Evolutionary conservation across 2,329 filamentous ascomycete species (phyloP).

Genomic region (Talaromyces pinophilus): DNA sequence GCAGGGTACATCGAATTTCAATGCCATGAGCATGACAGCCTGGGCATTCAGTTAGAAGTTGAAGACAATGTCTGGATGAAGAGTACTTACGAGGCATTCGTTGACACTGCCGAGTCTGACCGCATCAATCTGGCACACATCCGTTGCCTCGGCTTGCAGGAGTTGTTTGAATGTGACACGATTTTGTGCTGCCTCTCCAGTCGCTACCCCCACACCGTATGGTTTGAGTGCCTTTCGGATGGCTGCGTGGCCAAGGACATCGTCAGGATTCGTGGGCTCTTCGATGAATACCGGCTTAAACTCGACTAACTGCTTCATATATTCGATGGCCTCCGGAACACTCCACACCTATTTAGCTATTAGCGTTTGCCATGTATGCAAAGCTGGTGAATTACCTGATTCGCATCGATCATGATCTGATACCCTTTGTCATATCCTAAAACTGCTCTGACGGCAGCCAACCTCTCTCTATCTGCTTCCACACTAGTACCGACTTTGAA

Average conservation of each 20-base stretch:
- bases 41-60: slow-evolving; percentile 23
- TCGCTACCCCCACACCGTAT: slow-evolving; percentile 71
- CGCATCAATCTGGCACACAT: slow-evolving; percentile 86
- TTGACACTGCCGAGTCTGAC: slow-evolving; percentile 88
- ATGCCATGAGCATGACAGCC: slow-evolving; percentile 25
- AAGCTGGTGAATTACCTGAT: slow-evolving; percentile 59
- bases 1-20: slow-evolving; percentile 69
- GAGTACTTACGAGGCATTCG: slow-evolving; percentile 65
- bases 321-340: slow-evolving; percentile 81
- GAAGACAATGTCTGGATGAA: background rate
- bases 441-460: slow-evolving; percentile 73
- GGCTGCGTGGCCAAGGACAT: slow-evolving; percentile 83
- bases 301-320: slow-evolving; percentile 78
- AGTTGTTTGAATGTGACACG: slow-evolving; percentile 93
- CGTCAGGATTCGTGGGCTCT: slow-evolving; percentile 86
- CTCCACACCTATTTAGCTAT: slow-evolving; percentile 64
- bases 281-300: slow-evolving; percentile 89
- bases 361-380: background rate
- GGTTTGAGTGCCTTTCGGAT: slow-evolving; percentile 73
- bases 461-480: slow-evolving; percentile 68
- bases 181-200: slow-evolving; percentile 95
- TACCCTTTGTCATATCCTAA: slow-evolving; percentile 81
- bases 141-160: slow-evolving; percentile 74
- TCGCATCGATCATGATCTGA: slow-evolving; percentile 88
- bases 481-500: slow-evolving; percentile 79